Conservation (phyloP, 129 eudicot genomes). For the Flaveria ramosissima region DNA sequence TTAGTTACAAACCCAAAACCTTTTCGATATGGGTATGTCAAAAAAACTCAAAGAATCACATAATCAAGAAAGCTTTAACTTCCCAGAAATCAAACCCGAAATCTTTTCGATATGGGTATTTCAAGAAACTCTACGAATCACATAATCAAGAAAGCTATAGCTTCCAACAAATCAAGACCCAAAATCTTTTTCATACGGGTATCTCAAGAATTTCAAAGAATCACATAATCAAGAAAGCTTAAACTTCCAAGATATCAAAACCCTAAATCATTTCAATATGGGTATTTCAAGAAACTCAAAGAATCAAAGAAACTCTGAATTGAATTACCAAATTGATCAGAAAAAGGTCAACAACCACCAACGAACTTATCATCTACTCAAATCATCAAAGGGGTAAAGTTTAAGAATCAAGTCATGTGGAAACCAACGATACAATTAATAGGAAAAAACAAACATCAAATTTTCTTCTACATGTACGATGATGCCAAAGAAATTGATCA, state of each 20-base stretch:
- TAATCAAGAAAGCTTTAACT: conserved; percentile 3
- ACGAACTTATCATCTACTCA: conserved; percentile 37
- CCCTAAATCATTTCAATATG: conserved; percentile 22
- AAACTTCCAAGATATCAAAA: conserved; percentile 10
- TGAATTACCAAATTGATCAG: conserved; percentile 29
- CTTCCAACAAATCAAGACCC: conserved; percentile 10
- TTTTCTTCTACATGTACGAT: conserved; percentile 15
- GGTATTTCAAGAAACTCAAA: conserved; percentile 33
- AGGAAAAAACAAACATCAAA: conserved; percentile 16
- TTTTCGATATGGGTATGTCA: conserved; percentile 22
- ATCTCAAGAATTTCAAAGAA: conserved; percentile 23
- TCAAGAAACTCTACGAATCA: conserved; percentile 25
- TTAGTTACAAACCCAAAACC: not conserved
- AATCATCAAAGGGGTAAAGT: conserved; percentile 28
- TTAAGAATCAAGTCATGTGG: conserved; percentile 33
- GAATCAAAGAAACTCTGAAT: conserved; percentile 9
- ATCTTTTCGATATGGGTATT: conserved; percentile 25
- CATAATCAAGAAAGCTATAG: conserved; percentile 5
- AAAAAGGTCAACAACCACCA: conserved; percentile 40
- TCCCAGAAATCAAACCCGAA: conserved; percentile 15
- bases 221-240: not conserved
- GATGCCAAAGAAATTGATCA: conserved; percentile 21
- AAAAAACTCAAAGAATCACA: conserved; percentile 11
- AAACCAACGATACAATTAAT: conserved; percentile 3
- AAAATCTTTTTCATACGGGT: conserved; percentile 14